These are phyloP conservation scores for Alopecurus myosuroides DNA, from an alignment of 176 grass and related monocot genomes.

Conservation along the genomic window DNA sequence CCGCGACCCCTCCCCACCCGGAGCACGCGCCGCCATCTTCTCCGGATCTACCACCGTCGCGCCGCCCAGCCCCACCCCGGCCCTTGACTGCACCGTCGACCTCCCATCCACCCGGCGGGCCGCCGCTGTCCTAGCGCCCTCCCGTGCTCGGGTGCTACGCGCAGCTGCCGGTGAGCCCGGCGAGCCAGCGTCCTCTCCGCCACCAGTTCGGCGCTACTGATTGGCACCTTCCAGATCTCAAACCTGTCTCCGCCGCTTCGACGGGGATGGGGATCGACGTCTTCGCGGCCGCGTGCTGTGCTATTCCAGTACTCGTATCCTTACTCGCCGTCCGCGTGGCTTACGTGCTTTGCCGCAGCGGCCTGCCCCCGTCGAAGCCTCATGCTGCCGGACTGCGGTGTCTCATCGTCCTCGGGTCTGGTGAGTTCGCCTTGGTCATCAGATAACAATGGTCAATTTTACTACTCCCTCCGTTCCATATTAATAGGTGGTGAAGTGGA, in stretches of 20 bases:
- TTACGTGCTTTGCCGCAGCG: slow-evolving; percentile 40
- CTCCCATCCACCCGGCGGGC: not conserved
- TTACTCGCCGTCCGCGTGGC: slow-evolving; percentile 39
- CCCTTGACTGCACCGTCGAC: not conserved
- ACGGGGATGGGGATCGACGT: slow-evolving; percentile 8
- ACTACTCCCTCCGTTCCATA: no score
- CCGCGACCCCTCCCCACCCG: not conserved
- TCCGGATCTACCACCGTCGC: not conserved
- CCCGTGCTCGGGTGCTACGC: not conserved
- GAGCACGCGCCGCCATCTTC: not conserved
- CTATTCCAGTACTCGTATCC: slow-evolving; percentile 34
- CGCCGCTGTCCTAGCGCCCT: not conserved
- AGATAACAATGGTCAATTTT: not conserved
- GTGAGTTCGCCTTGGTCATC: slow-evolving; percentile 27
- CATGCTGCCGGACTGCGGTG: slow-evolving; percentile 17
- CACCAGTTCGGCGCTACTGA: not conserved
- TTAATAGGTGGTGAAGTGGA: no score
- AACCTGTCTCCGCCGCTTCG: not conserved
- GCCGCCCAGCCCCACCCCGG: no score
- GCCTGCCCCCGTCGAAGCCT: slow-evolving; percentile 24
- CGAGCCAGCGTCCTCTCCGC: not conserved
- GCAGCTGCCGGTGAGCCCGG: not conserved
- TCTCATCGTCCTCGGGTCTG: slow-evolving; percentile 58
- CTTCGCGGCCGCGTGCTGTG: not conserved
- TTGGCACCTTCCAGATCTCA: not conserved